phyloP scores from a whole-genome alignment of 2,329 filamentous ascomycete species.

The Colletotrichum siamense region DNA sequence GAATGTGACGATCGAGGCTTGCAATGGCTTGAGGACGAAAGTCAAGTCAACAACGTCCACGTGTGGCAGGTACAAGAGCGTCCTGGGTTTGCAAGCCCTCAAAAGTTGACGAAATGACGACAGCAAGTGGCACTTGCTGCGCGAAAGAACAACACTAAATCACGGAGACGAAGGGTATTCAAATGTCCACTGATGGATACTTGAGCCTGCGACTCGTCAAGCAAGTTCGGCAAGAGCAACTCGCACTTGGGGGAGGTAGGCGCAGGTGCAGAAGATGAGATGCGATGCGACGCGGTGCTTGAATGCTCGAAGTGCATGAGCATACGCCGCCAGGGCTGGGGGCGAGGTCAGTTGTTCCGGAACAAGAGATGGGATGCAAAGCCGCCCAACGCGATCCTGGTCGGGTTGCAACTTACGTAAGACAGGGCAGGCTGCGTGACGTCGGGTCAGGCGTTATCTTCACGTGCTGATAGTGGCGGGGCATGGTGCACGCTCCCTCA shows the following conservation, averaged over 20 bases:
- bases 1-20: background rate
- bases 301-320: background rate
- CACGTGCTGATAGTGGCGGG: conserved; percentile 15
- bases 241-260: background rate
- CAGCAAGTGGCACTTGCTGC: conserved; percentile 12
- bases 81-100: background rate
- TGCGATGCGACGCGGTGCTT: background rate
- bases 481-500: background rate
- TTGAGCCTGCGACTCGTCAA: conserved; percentile 11
- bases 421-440: background rate
- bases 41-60: conserved; percentile 12
- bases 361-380: background rate
- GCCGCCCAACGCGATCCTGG: conserved; percentile 1
- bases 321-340: background rate
- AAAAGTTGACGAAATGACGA: conserved; percentile 3
- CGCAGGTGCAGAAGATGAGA: background rate
- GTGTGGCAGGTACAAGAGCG: background rate
- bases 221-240: conserved; percentile 4
- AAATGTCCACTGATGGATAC: background rate
- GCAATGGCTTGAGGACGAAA: background rate
- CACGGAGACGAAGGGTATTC: conserved; percentile 9
- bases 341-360: background rate
- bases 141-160: background rate
- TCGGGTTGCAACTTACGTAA: conserved; percentile 12
- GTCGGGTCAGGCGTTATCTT: background rate